Evolutionary conservation across 2,329 filamentous ascomycete species (phyloP).

Genomic region (Aspergillus felis): DNA sequence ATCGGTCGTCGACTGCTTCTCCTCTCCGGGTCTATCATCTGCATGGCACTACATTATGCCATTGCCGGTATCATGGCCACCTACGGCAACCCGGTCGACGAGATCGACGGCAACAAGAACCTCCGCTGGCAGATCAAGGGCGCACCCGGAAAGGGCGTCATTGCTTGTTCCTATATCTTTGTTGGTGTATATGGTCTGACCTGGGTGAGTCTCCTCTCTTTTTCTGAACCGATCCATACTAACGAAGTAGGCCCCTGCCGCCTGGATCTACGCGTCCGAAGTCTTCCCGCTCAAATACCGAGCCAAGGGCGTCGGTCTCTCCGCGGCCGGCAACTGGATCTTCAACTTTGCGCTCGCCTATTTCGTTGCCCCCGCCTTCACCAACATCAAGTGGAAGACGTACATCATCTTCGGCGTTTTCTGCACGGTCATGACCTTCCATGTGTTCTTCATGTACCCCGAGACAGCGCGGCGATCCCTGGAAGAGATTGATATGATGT

Average conservation of each 20-base stretch:
- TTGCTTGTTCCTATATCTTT: slow-evolving; percentile 60
- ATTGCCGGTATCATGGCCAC: slow-evolving; percentile 52
- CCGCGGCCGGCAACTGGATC: slow-evolving; percentile 61
- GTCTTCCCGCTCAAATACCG: slow-evolving; percentile 63
- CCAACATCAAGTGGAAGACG: slow-evolving; percentile 57
- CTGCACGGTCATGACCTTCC: slow-evolving; percentile 64
- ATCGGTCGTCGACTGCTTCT: slow-evolving; percentile 49
- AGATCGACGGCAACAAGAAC: slow-evolving; percentile 47
- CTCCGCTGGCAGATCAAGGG: slow-evolving; percentile 48
- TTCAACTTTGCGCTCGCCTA: slow-evolving; percentile 55
- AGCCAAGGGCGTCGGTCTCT: slow-evolving; percentile 60
- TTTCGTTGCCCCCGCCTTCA: slow-evolving; percentile 57
- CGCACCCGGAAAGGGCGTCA: slow-evolving; percentile 52
- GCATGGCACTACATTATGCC: slow-evolving; percentile 49
- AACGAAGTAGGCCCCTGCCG: slow-evolving; percentile 48
- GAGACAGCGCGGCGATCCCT: slow-evolving; percentile 69
- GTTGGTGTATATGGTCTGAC: slow-evolving; percentile 34
- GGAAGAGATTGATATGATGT: slow-evolving; percentile 73
- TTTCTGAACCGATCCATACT: neutral
- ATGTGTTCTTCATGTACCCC: slow-evolving; percentile 64
- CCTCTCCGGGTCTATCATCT: slow-evolving; percentile 44
- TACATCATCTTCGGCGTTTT: slow-evolving; percentile 77
- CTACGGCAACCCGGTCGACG: slow-evolving; percentile 44
- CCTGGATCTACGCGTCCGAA: slow-evolving; percentile 58
- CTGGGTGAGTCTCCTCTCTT: slow-evolving; percentile 36